Conservation (phyloP, 2,329 filamentous ascomycete genomes). For the Bipolaris cookei region DNA sequence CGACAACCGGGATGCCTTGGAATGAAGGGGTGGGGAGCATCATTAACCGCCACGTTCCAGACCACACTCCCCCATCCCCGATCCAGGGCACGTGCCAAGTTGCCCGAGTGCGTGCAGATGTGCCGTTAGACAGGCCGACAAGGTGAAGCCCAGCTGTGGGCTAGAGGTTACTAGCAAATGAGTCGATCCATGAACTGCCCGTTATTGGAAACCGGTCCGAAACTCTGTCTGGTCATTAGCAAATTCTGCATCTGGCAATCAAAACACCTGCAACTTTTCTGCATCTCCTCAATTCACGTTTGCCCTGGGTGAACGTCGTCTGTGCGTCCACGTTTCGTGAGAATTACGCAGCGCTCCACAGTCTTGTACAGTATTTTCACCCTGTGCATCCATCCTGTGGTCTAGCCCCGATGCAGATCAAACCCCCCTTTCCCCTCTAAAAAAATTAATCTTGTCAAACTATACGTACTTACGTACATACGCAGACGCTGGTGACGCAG, state of each 20-base stretch:
- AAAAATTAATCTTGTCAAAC: background rate
- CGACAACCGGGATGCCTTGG: constrained; percentile 10
- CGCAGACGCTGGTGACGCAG: background rate
- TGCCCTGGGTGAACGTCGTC: constrained; percentile 1
- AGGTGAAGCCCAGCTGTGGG: too few species aligned
- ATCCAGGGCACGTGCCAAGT: constrained; percentile 4
- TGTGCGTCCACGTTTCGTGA: constrained; percentile 14
- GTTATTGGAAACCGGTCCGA: constrained; percentile 10
- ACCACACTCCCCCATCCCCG: background rate
- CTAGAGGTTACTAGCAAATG: background rate
- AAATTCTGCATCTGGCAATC: background rate
- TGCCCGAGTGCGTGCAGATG: background rate
- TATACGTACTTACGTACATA: background rate
- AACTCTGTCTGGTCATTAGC: constrained; percentile 1
- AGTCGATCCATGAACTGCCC: background rate
- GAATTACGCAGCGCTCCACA: constrained; percentile 13
- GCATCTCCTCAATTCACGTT: background rate
- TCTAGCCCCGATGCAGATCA: background rate
- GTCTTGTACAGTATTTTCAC: background rate
- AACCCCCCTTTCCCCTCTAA: background rate
- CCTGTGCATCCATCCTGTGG: background rate
- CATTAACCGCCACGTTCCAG: constrained; percentile 13
- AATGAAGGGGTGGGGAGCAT: constrained; percentile 6
- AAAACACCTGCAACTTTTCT: background rate
- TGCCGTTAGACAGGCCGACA: background rate